These are phyloP conservation scores for Phytophthora cactorum DNA, from an alignment of 352 stramenopile species.

Conservation along the genomic window DNA sequence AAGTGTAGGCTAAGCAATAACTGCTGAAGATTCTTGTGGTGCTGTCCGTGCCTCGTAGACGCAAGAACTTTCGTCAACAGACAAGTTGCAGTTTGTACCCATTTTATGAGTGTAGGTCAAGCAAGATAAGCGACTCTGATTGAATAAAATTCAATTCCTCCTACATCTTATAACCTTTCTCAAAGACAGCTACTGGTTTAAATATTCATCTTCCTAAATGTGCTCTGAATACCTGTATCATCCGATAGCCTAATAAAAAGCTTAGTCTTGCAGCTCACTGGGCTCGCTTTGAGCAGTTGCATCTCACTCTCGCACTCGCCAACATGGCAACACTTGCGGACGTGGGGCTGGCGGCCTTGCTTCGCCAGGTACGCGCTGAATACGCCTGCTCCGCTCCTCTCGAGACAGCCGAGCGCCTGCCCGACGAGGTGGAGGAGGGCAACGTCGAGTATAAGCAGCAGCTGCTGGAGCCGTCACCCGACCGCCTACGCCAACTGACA, in stretches of 20 bases:
- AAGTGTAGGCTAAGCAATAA: too few relatives aligned
- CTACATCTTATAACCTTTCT: neutral
- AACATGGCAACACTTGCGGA: slow-evolving; percentile 32
- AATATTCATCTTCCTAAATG: neutral
- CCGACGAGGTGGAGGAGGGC: slow-evolving; percentile 88
- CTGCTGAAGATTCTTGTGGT: too few relatives aligned
- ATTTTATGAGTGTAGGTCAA: neutral
- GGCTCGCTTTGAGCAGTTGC: neutral
- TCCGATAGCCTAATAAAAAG: neutral
- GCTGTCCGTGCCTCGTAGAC: too few relatives aligned
- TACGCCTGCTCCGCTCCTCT: slow-evolving; percentile 13
- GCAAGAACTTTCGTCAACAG: too few relatives aligned
- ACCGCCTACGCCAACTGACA: slow-evolving; percentile 85
- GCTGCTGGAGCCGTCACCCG: slow-evolving; percentile 71
- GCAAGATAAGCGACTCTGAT: neutral
- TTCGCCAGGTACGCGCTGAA: slow-evolving; percentile 26
- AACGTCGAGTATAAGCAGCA: slow-evolving; percentile 94
- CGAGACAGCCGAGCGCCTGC: slow-evolving; percentile 30
- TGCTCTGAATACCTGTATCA: neutral
- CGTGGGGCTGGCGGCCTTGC: slow-evolving; percentile 33
- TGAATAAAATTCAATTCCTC: neutral
- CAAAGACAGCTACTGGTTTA: neutral
- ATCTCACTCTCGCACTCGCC: slow-evolving; percentile 7
- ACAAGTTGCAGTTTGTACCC: too few relatives aligned
- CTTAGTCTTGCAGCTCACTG: neutral